Percentiles rank a stretch among this genome's conserved stretches.
Conservation (phyloP, 1,139 yeast genomes). For the Blastobotrys ciferrii region DNA sequence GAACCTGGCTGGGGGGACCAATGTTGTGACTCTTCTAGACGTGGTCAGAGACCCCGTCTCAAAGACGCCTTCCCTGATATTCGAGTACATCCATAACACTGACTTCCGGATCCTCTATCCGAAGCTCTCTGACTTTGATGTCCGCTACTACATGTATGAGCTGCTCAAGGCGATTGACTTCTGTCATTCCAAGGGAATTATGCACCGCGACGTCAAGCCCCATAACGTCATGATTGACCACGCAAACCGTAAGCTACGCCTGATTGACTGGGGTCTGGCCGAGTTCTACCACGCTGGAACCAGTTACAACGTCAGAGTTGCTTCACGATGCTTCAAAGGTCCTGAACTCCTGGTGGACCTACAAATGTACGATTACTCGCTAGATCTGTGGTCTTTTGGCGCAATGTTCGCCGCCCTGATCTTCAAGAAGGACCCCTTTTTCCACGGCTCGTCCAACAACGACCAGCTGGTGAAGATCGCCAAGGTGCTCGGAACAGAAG, state of each 20-base stretch:
- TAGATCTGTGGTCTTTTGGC: constrained; percentile 96
- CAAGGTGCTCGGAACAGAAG: constrained; percentile 88
- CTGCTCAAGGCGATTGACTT: constrained; percentile 86
- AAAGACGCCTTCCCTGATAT: constrained; percentile 89
- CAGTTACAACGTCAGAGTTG: constrained; percentile 95
- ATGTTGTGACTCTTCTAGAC: constrained; percentile 76
- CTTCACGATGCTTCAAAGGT: constrained; percentile 96
- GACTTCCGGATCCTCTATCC: constrained; percentile 92
- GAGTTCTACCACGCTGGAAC: constrained; percentile 95
- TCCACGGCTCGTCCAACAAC: constrained; percentile 93
- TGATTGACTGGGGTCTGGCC: constrained; percentile 98
- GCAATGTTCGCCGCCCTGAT: constrained; percentile 98
- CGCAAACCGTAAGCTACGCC: constrained; percentile 60
- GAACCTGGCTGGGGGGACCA: constrained; percentile 84
- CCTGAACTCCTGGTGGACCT: constrained; percentile 95
- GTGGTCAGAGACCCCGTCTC: constrained; percentile 87
- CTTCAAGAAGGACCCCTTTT: constrained; percentile 94
- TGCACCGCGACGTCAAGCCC: constrained; percentile 98
- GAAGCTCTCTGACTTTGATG: constrained; percentile 78
- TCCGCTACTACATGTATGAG: constrained; percentile 85
- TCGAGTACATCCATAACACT: constrained; percentile 85
- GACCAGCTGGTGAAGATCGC: constrained; percentile 96
- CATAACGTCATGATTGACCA: constrained; percentile 99
- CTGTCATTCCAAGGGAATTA: constrained; percentile 96
- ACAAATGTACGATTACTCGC: constrained; percentile 88